Conservation (phyloP, 805 yeast species). For the Suhomyces xylopsoci region DNA sequence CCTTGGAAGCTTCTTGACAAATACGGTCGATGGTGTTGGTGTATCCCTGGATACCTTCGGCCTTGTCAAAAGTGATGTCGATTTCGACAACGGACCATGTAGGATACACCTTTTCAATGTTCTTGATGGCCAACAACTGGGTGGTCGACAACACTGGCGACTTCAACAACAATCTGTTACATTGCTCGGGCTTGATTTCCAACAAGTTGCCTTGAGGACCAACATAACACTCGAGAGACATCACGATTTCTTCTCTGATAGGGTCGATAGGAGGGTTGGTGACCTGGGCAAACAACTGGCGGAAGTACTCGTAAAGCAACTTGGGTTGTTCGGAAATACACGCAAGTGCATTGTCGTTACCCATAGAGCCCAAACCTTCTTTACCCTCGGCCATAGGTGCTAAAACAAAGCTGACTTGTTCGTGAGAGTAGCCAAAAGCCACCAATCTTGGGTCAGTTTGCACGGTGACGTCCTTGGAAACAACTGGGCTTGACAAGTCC, state of each 20-base stretch:
- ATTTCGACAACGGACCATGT: conserved; percentile 79
- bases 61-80: conserved; percentile 83
- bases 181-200: conserved; percentile 89
- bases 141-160: conserved; percentile 77
- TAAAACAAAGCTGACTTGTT: conserved; percentile 76
- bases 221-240: conserved; percentile 94
- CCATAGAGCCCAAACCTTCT: conserved; percentile 97
- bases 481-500: conserved; percentile 12
- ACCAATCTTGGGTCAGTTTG: conserved; percentile 80
- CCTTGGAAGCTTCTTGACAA: conserved; percentile 82
- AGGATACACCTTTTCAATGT: conserved; percentile 74
- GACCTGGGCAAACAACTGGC: conserved; percentile 96
- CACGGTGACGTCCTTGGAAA: conserved; percentile 39
- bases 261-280: conserved; percentile 99
- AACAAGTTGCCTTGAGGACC: conserved; percentile 98
- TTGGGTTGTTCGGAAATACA: conserved; percentile 93
- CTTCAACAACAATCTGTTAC: conserved; percentile 78
- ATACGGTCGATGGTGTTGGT: conserved; percentile 79
- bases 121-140: conserved; percentile 72
- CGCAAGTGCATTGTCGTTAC: conserved; percentile 94
- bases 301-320: conserved; percentile 86
- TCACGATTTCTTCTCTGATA: conserved; percentile 91
- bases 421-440: conserved; percentile 93
- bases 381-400: conserved; percentile 97
- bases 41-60: conserved; percentile 85